Base-by-base conservation (phyloP, 2,329 filamentous ascomycete species). In the Paramyrothecium roridum region DNA sequence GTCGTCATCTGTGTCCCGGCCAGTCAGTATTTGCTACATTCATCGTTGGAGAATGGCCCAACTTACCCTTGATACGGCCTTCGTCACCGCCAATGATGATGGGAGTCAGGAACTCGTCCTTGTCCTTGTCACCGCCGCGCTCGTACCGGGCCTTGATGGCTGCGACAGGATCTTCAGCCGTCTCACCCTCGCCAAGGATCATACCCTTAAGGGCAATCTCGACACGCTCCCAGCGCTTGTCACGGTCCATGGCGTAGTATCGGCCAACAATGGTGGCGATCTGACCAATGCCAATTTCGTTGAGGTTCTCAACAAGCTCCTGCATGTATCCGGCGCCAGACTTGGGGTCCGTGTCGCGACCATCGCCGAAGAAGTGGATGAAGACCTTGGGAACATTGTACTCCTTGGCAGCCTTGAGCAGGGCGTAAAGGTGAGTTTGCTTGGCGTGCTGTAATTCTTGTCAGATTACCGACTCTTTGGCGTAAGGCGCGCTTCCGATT, bases 231-330 rank as follows among this genome's bases (percentile, higher is more conserved):
- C 95, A 99, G 73, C 95, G 87, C 91, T 98, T 98, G 75, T 99
- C 95, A 65, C 95, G 93, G 80, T 99, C 95, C 95, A 99, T 99
- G 76, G 92, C 91, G 75, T 90, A 99, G 86, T 98, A 99, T 65
- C 93, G 87, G 57, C 95, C 95, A 57, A 98, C 93, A 50, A 98
- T 84, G 40, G 95, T 97, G 33, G 91, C 93, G 61, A 99, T 84
- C 75, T 97, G 83, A 63, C 93, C 95, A 60, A 88, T 76, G 48
- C 91, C 93, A 62, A 96, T 83, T 73, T 98, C 91, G 76, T 95
- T 86, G 61, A 84, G 85, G 65, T 87, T 89, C 56, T 89, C 85
- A 57, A 97, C 75, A 37, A 99, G 82, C 71, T 93, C 85, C 76
- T 96, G 80, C 85, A 99, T 87, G 76, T 96, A 96, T 50, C 82